Evolutionary conservation across 495 filamentous ascomycete genomes (phyloP), one percentile per base, ranked within the genome.

Genomic region (Aspergillus sclerotioniger): DNA sequence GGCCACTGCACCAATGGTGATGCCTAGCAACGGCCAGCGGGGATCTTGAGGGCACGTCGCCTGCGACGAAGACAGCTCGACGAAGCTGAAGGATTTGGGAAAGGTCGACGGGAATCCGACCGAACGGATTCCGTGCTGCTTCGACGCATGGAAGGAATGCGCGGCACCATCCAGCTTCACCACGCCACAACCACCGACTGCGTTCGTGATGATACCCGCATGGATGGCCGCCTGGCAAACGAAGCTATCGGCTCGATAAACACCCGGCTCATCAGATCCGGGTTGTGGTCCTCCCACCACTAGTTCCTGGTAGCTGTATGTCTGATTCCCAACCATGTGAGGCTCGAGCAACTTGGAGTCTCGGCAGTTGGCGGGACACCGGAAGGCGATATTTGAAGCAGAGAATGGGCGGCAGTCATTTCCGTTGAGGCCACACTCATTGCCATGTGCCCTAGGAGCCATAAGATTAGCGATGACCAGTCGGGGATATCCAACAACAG

Each of bases 231-330:
- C 76, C 46, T 86, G 84, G 67, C 91, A 96, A 54, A 94, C 83
- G 62, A 90, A 90, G 17, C 90, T 93, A 65, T 96, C 91, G 1
- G 87, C 87, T 2, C 91, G 84, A 67, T 96, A 96, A 16, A 88
- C 66, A 0, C 80, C 74, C 2, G 58, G 53, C 3, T 71, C 67
- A 8, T 67, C 62, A 15, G 70, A 71, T 15, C 61, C 66, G 0
- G 80, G 65, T 6, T 80, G 68, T 6, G 89, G 86, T 0, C 90
- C 90, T 25, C 91, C 91, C 33, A 96, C 80, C 0, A 96, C 85
- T 46, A 92, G 76, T 0, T 84, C 80, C 53, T 76, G 73, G 65
- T 93, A 95, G 41, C 84, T 78, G 53, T 90, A 72, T 32, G 88
- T 84, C 62, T 89, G 80, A 33, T 83, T 83, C 12, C 91, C 91